Base-by-base conservation (phyloP, 2,329 filamentous ascomycete genomes). In the Aspergillus phoenicis region DNA sequence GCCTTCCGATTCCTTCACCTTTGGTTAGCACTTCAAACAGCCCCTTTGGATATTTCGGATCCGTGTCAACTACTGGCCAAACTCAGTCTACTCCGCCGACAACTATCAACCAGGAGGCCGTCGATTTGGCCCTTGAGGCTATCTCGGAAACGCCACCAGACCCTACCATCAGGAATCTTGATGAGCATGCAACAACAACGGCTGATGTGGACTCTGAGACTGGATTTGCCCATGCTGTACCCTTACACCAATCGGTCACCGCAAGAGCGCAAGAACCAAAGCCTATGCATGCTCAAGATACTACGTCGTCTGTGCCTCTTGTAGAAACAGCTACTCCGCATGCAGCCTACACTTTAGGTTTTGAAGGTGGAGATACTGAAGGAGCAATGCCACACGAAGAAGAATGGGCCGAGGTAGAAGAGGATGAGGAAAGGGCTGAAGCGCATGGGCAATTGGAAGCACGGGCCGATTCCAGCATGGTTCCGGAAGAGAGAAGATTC, bases 1-100 rank as follows among this genome's bases (percentile, higher is more conserved):
- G 73, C 6, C 70, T 79, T 38, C 74, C 77, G 10, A 65, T 75
- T 45, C 74, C 78, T 6, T 80, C 78, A 24, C 76, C 78, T 13
- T 64, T 80, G 24, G 62, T 75, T 33, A 68, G 71, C 11, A 62
- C 62, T 28, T 64, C 73, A 15, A 62, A 66, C 41, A 66, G 64
- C 56, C 43, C 65, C 4, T 62, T 68, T 11, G 70, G 67, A 8
- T 78, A 77, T 58, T 78, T 78, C 60, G 66, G 70, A n/a, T 57
- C 65, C 4, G 61, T 62, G 22, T 45, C 65, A 30, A 22, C 62
- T 15, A 57, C 61, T 17, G 41, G 58, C 1, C 66, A 66, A 30
- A n/a, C 47, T 67, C 57, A 62, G n/a, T 20, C 43, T 3, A 55
- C 43, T 30, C 48, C 55, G 24, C 15, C 58, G 5, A 47, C 51